Evolutionary conservation across 2,329 filamentous ascomycete species (phyloP).

Genomic region (Alternaria tenuissima): DNA sequence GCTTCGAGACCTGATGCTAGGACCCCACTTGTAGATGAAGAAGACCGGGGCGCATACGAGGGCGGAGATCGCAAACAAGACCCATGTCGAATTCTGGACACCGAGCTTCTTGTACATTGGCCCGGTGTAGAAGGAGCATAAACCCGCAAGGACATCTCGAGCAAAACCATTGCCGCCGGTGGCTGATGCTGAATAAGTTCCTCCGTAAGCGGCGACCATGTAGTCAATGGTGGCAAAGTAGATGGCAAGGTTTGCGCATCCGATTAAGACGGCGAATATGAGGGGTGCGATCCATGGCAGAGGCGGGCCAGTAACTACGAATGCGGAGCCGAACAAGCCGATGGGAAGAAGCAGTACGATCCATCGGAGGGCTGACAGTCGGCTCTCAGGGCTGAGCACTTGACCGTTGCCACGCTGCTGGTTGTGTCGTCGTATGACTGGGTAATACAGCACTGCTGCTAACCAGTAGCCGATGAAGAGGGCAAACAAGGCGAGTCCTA

Average conservation of each 20-base stretch:
- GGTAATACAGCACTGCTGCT: conserved; percentile 67
- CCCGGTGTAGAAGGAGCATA: conserved; percentile 65
- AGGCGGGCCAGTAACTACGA: conserved; percentile 66
- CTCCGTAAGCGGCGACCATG: conserved; percentile 77
- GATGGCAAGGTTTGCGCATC: conserved; percentile 74
- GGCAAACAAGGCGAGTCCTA: conserved; percentile 67
- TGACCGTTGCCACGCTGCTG: conserved; percentile 56
- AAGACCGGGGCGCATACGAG: conserved; percentile 63
- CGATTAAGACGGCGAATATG: conserved; percentile 63
- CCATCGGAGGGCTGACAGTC: conserved; percentile 71
- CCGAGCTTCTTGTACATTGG: conserved; percentile 50
- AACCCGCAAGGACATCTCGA: conserved; percentile 75
- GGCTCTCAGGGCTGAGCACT: conserved; percentile 66
- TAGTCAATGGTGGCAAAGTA: conserved; percentile 83
- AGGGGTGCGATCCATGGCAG: conserved; percentile 66
- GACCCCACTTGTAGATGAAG: conserved; percentile 65
- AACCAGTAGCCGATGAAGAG: conserved; percentile 71
- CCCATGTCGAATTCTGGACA: conserved; percentile 34
- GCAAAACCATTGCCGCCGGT: conserved; percentile 80
- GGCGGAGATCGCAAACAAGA: conserved; percentile 61
- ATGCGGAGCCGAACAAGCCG: conserved; percentile 74
- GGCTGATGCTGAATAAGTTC: conserved; percentile 73
- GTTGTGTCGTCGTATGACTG: conserved; percentile 58
- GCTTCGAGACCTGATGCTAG: conserved; percentile 56
- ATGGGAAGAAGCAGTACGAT: conserved; percentile 68